Evolutionary conservation across 2,329 filamentous ascomycete species (phyloP).

Genomic region (Scedosporium dehoogii): DNA sequence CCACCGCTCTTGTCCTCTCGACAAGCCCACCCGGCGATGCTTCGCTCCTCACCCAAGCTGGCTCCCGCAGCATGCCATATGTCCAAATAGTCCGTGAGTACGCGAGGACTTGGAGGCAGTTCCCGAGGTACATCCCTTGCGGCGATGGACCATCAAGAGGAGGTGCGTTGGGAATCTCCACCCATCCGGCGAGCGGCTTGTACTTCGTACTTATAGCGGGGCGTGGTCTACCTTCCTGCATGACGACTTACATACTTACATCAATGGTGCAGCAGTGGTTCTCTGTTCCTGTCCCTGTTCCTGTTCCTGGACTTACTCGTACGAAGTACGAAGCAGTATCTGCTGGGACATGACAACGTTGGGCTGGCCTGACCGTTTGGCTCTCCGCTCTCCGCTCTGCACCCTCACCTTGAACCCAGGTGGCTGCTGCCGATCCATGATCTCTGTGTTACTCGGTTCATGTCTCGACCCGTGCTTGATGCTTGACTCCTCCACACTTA

Average conservation of each 20-base stretch:
- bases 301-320: no score
- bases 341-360: slow-evolving; percentile 1
- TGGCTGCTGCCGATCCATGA: neutral
- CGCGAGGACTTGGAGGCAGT: neutral
- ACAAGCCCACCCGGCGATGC: no score
- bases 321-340: neutral
- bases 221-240: neutral
- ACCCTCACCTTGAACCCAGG: neutral
- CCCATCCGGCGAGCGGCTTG: no score
- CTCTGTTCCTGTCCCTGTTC: neutral
- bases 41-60: neutral
- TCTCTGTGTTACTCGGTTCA: slow-evolving; percentile 4
- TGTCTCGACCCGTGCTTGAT: neutral
- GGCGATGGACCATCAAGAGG: neutral
- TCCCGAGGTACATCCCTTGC: neutral
- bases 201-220: neutral
- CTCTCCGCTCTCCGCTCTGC: neutral
- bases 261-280: neutral
- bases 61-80: neutral
- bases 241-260: neutral
- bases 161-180: no score
- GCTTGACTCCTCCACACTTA: neutral
- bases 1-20: no score
- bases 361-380: neutral
- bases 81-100: neutral